Evolutionary conservation across 768 basidiomycete genomes (phyloP), one percentile per base, ranked within the genome.

Genomic region (Lentinula boryana): DNA sequence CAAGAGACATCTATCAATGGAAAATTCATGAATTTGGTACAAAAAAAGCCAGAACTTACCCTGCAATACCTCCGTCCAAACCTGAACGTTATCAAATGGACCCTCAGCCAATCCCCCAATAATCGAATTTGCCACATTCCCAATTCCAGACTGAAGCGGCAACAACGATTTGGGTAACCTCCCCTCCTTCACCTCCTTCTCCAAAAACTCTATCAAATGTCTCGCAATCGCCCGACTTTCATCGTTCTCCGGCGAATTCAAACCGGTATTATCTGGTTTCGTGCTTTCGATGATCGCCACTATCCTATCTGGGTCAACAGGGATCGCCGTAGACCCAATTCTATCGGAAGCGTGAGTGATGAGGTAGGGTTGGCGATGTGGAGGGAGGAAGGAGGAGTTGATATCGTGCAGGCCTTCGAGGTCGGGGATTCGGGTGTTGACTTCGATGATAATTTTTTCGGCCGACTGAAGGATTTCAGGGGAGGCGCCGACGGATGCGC

Each of bases 31-130:
- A 4, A 0, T 27, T 27, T 27, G 27, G 0, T 27, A 27, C 36
- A 38, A 38, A 38, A 38, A 13, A 8, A 8, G 36, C 36, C 9
- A 38, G 18, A 23, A 48, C 57, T 15, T 49, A 72, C 75, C 75
- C 62, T 79, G 79, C 27, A 81, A 64, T 2, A 80, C 80, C 67
- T 80, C 80, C 6, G 78, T 81, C 78, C 78, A 81, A 9, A 80
- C 80, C 65, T 78, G 76, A 5, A 81, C 79, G 56, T 77, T 71
- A 40, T 81, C 76, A 55, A 80, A 81, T 0, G 80, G 79, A 1
- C 79, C 80, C 0, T 77, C 77, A 0, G 79, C 79, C 1, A 80
- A 68, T 3, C 79, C 79, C 2, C 79, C 80, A 61, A 81, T 81
- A 58, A 81, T 80, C 0, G 75, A 77, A 60, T 81, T 80, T 7